Conservation (phyloP, 169 alveolate species). For the Fabrea salina region DNA sequence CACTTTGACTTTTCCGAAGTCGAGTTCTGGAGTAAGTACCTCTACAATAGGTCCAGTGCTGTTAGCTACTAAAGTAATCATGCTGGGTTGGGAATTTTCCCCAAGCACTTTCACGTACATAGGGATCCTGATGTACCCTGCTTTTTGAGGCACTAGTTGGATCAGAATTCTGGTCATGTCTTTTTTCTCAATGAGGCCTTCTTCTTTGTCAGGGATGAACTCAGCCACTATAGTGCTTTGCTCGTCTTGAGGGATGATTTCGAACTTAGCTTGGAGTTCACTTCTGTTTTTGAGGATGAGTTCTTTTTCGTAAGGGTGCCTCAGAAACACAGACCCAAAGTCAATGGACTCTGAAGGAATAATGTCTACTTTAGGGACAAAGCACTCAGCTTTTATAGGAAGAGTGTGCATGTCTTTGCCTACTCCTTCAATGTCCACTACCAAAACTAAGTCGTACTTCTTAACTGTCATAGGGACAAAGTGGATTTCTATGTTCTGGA, state of each 20-base stretch:
- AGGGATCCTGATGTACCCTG: constrained; percentile 79
- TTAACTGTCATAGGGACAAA: constrained; percentile 83
- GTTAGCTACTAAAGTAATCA: constrained; percentile 71
- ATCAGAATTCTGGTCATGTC: constrained; percentile 74
- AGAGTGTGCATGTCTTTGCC: constrained; percentile 89
- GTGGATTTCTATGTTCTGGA: constrained; percentile 80
- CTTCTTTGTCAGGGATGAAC: constrained; percentile 84
- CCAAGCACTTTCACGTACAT: constrained; percentile 84
- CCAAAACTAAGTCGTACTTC: constrained; percentile 85
- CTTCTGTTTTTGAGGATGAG: constrained; percentile 81
- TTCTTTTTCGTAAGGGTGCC: constrained; percentile 63
- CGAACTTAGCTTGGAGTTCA: constrained; percentile 86
- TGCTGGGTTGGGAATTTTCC: constrained; percentile 60
- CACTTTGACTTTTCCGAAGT: constrained; percentile 78
- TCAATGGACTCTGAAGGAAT: constrained; percentile 88
- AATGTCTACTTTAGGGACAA: constrained; percentile 87
- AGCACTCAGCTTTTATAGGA: constrained; percentile 90
- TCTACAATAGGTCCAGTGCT: constrained; percentile 81
- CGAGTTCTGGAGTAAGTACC: constrained; percentile 63
- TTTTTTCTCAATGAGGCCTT: constrained; percentile 85
- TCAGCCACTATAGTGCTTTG: constrained; percentile 80
- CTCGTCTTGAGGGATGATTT: constrained; percentile 87
- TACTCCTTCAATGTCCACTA: constrained; percentile 90
- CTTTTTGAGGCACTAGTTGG: constrained; percentile 77
- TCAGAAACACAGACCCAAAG: constrained; percentile 84